Evolutionary conservation across 108 stramenopile species (phyloP), one percentile per base, ranked within the genome.

Genomic region (Cyclostephanos invisitatus): DNA sequence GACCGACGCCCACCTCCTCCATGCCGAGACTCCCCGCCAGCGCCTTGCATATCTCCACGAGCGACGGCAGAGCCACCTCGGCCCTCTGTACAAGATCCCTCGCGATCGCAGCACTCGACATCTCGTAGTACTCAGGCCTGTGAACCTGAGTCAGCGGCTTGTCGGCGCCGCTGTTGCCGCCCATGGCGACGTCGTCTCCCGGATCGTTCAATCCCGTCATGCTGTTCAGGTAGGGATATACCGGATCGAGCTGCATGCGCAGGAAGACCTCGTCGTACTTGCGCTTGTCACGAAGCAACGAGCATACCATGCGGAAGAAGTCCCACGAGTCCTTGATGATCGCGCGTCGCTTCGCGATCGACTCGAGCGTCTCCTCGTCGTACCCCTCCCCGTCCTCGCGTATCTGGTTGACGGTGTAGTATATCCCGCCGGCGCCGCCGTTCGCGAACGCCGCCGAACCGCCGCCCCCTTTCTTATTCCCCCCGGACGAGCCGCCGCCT

Each of bases 251-350:
- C 68, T 90, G 87, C 77, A 94, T 46, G 62, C 83, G 73, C 32
- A 86, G 84, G 67, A 89, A 94, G 32, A 87, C 89, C 68, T 94
- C 90, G 72, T 91, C 85, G 64, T 94, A 94, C 65, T 91, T 91
- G 69, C 87, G 72, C 54, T 85, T 66, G 72, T 94, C 89, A 18
- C 89, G 70, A 59, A 94, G 50, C 32, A 94, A 60, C 20, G 83
- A 82, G 53, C 92, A 94, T 47, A 94, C 88, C 92, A 90, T 90
- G 11, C 89, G 89, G 69, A 88, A 91, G 75, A 94, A 94, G 62
- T 94, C 89, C 92, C 92, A 93, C 10, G 89, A 91, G 62, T 93
- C 92, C 63, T 93, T 93, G 49, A 93, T 93, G 62, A 93, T 88
- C 0, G 92, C 92, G 20, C 92, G 86, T 38, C 92, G 87, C 75